phyloP scores from a whole-genome alignment of 2,329 filamentous ascomycete species.

The Aspergillus tubingensis region DNA sequence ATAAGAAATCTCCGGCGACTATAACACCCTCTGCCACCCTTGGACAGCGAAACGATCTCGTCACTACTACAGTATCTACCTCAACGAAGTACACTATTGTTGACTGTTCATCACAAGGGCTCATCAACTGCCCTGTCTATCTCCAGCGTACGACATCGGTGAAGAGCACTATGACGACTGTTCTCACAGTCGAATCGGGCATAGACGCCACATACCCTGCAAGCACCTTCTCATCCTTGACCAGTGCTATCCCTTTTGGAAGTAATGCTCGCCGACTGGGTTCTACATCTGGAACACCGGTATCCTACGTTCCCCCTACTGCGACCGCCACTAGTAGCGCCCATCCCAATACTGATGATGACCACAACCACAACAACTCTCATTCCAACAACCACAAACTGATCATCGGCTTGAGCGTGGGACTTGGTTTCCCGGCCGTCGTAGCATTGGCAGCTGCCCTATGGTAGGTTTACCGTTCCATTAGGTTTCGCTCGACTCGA shows the following conservation, averaged over 20 bases:
- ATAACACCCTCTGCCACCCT: neutral
- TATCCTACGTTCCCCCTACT: conserved; percentile 6
- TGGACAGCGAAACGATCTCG: neutral
- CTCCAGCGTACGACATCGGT: conserved; percentile 4
- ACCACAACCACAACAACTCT: neutral
- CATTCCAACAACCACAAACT: neutral
- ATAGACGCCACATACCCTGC: neutral
- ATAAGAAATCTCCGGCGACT: neutral
- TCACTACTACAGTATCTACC: neutral
- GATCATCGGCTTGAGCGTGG: conserved; percentile 12
- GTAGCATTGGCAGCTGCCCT: neutral
- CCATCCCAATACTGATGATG: neutral
- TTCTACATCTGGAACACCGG: conserved; percentile 1
- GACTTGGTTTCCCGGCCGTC: conserved; percentile 3
- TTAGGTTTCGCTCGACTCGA: too few species aligned
- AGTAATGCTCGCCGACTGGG: neutral
- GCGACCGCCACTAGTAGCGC: neutral
- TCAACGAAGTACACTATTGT: conserved; percentile 6
- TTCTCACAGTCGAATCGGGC: conserved; percentile 2
- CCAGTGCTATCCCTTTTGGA: conserved; percentile 7
- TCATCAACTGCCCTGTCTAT: conserved; percentile 3
- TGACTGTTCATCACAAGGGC: neutral
- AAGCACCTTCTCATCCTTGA: conserved; percentile 1
- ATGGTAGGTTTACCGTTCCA: neutral
- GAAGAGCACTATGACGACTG: conserved; percentile 1